Evolutionary conservation across 768 basidiomycete species (phyloP), one percentile per base, ranked within the genome.

Genomic region (Phlebiopsis gigantea): DNA sequence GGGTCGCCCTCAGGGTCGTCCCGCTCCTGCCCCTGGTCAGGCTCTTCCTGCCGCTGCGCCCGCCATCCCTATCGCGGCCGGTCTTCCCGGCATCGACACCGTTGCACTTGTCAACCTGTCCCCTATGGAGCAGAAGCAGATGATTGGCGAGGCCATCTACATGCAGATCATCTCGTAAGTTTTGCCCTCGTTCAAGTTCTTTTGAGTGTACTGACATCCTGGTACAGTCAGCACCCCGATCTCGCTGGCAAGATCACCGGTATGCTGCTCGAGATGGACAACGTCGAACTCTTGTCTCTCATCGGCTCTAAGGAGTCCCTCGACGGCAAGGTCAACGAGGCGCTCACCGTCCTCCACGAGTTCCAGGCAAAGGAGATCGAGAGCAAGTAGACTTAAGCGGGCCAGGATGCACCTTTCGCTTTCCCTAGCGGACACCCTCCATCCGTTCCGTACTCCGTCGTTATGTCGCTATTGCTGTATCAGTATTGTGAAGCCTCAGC

Each of bases 241-340:
- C 78, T 97, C 68, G 94, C 97, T 62, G 97, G 97, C 59, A 98
- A 98, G 81, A 97, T 98, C 72, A 98, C 95, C 44, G 95, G 93
- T 55, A 98, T 98, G 95, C 79, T 98, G 68, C 83, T 98, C 62
- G 95, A 99, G 83, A 98, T 99, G 96, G 95, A 98, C 72, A 96
- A 96, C 75, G 68, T 79, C 47, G 97, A 98, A 74, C 80, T 99
- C 50, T 75, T 98, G 26, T 87, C 91, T 74, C 82, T 99, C 49
- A 75, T 98, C 64, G 93, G 96, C 59, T 75, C 84, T 54, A 75
- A 77, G 21, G 91, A 93, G 9, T 84, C 94, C 43, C 83, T 99
- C 79, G 82, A 83, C 67, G 75, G 79, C 73, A 99, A 99, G 81
- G 89, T 97, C 62, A 83, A 82, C 58, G 96, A 98, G 78, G 96